Evolutionary conservation across 1,284 basidiomycete species (phyloP).

Genomic region (Leccinum brunneo-olivaceum): DNA sequence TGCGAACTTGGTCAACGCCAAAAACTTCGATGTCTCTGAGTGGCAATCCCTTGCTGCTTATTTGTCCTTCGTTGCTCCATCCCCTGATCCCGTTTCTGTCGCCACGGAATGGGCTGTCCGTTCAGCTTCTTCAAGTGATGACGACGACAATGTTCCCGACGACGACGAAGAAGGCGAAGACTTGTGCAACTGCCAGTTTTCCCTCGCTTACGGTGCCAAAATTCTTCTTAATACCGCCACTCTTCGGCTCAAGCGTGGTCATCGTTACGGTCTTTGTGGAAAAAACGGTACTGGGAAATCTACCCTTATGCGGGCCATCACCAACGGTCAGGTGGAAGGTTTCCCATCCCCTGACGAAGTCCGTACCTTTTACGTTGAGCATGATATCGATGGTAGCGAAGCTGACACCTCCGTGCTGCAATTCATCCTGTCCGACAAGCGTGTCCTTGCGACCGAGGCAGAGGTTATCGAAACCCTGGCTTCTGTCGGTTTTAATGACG

Average conservation of each 20-base stretch:
- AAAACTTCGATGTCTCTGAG: conserved; percentile 86
- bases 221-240: conserved; percentile 94
- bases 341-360: conserved; percentile 95
- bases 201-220: conserved; percentile 97
- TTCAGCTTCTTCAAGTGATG: conserved; percentile 75
- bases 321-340: conserved; percentile 94
- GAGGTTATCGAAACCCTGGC: conserved; percentile 79
- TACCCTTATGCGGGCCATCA: conserved; percentile 95
- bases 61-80: conserved; percentile 61
- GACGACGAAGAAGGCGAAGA: conserved; percentile 98
- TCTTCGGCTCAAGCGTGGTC: conserved; percentile 95
- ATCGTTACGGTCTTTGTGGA: conserved; percentile 97
- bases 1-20: conserved; percentile 79
- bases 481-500: conserved; percentile 87
- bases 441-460: conserved; percentile 66
- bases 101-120: conserved; percentile 84
- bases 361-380: conserved; percentile 98
- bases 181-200: conserved; percentile 97
- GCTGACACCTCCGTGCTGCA: conserved; percentile 86
- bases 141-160: conserved; percentile 65
- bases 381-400: conserved; percentile 96
- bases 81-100: conserved; percentile 64
- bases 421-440: conserved; percentile 85
- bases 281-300: conserved; percentile 99
- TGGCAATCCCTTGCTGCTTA: conserved; percentile 84